These are phyloP conservation scores for Ceratocystis diversiconidia DNA, from an alignment of 2,329 filamentous ascomycete species.

Conservation along the genomic window DNA sequence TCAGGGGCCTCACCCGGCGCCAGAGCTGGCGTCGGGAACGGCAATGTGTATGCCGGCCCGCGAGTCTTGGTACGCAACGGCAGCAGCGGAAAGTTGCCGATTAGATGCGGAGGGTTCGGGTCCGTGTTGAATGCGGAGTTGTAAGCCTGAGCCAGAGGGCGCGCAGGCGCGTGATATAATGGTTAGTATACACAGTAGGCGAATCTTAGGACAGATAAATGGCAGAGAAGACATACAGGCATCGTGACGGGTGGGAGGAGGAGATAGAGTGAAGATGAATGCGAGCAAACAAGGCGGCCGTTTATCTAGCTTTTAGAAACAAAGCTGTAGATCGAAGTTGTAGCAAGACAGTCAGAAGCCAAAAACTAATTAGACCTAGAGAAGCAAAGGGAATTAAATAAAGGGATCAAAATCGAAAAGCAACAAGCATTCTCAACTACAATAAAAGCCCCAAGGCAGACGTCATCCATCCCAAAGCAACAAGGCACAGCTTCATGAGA, in stretches of 20 bases:
- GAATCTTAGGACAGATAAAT: neutral
- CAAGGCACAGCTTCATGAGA: neutral
- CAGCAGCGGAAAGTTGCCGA: conserved; percentile 88
- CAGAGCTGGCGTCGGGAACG: conserved; percentile 41
- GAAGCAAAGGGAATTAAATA: neutral
- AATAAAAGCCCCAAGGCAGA: neutral
- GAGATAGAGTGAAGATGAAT: neutral
- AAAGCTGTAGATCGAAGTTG: neutral
- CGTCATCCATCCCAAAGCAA: neutral
- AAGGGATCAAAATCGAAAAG: neutral
- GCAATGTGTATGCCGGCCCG: conserved; percentile 83
- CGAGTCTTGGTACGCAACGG: conserved; percentile 89
- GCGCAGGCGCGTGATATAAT: neutral
- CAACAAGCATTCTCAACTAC: neutral
- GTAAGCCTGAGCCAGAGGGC: conserved; percentile 53
- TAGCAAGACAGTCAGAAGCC: neutral
- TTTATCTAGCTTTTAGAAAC: neutral
- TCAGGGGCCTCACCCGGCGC: conserved; percentile 52
- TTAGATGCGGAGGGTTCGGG: conserved; percentile 46
- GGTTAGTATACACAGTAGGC: too few relatives aligned
- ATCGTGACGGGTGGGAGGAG: neutral
- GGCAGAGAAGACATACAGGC: neutral
- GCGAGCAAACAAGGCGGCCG: neutral
- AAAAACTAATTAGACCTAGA: neutral
- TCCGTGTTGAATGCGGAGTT: conserved; percentile 91